These are phyloP conservation scores for Boletus rufocinnamomeus DNA, from an alignment of 768 basidiomycete species.

Conservation along the genomic window DNA sequence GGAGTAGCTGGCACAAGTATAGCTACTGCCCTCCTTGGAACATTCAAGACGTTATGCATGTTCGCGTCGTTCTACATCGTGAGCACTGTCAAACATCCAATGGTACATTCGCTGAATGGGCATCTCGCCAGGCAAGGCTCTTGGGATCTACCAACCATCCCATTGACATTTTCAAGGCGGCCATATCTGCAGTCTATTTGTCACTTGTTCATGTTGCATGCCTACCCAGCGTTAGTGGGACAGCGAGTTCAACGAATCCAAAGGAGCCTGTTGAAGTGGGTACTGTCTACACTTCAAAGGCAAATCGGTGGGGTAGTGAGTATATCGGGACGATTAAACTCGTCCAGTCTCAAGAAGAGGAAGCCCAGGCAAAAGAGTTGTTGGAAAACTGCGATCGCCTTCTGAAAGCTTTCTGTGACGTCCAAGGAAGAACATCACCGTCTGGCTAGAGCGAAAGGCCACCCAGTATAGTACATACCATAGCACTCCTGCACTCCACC, in stretches of 20 bases:
- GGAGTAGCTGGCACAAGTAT: conserved; percentile 72
- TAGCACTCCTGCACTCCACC: neutral
- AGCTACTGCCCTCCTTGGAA: conserved; percentile 45
- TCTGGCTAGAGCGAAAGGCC: conserved; percentile 15
- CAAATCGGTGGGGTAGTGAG: conserved; percentile 56
- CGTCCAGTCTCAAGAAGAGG: conserved; percentile 51
- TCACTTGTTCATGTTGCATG: conserved; percentile 57
- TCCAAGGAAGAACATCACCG: conserved; percentile 29
- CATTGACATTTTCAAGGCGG: conserved; percentile 62
- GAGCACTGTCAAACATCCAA: conserved; percentile 30
- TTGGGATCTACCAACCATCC: conserved; percentile 69
- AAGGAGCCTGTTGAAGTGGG: conserved; percentile 19
- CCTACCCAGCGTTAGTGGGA: conserved; percentile 39
- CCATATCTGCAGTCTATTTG: conserved; percentile 67
- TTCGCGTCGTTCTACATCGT: conserved; percentile 64
- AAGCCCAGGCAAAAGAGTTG: conserved; percentile 47
- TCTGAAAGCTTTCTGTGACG: conserved; percentile 40
- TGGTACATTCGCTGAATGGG: conserved; percentile 3
- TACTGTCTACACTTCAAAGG: conserved; percentile 55
- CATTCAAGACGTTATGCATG: conserved; percentile 51
- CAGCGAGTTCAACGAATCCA: conserved; percentile 6
- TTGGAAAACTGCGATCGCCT: conserved; percentile 58
- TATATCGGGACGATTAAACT: conserved; percentile 52
- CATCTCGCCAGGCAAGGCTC: conserved; percentile 55
- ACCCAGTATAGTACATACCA: neutral